Base-by-base conservation (phyloP, 2,329 filamentous ascomycete genomes). In the Gnomoniopsis smithogilvyi region DNA sequence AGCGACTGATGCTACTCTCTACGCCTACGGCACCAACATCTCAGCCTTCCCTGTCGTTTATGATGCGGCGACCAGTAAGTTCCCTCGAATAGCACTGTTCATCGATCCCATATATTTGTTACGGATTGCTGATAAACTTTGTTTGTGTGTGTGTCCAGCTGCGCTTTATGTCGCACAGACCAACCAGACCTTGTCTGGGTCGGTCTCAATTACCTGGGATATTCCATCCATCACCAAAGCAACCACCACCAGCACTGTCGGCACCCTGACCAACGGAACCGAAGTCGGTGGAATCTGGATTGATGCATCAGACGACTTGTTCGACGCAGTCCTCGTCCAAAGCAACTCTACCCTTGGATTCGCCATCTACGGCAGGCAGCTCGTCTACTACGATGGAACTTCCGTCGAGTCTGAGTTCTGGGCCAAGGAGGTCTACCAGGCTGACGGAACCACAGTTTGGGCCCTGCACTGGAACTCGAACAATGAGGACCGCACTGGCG, bases 1-100 rank as follows among this genome's bases (percentile, higher is more conserved):
- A 51, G 57, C 52, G 52, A 56, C 61, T 56, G 60, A 26, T 26
- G 50, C 60, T 49, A 62, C 59, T 1, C 56, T 58, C 17, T 58
- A 58, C 21, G 56, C 56, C 22, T 58, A 58, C 33, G 56, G 56
- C 30, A 43, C 43, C 10, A 53, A 58, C 41, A 58, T 58, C 36
- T 58, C 56, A 12, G 56, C 49, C 12, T 48, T 33, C 11, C 49
- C 56, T 48, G 30, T 58, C 17, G 19, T 58, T 12, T 58, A 58
- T 15, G 17, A 26, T n/a, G 10, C 1, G 21, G 24, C 10, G 3
- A 43, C 36, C 33, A 36, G 50, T 53, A 30, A 22, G 50, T 41
- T 22, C 24, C 2, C 41, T 36, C 8, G 24, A 22, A 33, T 6
- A 11, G 48, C 10, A 38, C 17, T 10, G 8, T 33, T 26, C 30